Percentiles rank a stretch among this genome's conserved stretches.
These are phyloP conservation scores for Chlamydomonas sp. DNA, from an alignment of 139 green algal genomes.

Conservation along the genomic window DNA sequence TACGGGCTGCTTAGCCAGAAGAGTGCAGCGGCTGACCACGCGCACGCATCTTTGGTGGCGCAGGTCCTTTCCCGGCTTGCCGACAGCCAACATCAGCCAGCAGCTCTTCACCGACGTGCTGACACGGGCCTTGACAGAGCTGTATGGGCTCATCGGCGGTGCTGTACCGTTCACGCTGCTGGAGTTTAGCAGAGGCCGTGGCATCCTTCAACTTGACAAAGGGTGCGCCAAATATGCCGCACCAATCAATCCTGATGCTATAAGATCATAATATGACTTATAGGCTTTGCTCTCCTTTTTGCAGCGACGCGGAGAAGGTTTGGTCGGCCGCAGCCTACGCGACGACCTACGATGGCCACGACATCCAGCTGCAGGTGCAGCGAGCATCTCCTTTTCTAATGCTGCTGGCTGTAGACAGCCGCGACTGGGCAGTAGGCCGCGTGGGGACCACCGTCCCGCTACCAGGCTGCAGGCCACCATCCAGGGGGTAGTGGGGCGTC, in stretches of 20 bases:
- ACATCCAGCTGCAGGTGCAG: background rate
- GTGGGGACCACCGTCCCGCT: background rate
- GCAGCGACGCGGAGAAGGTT: slow-evolving; percentile 18
- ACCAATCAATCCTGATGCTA: no score
- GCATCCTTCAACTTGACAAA: slow-evolving; percentile 3
- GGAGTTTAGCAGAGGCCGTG: background rate
- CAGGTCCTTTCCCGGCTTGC: slow-evolving; percentile 13
- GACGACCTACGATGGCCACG: background rate
- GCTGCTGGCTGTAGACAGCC: background rate
- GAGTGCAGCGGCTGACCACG: background rate
- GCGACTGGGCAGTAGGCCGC: background rate
- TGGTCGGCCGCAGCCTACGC: slow-evolving; percentile 18
- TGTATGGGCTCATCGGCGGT: slow-evolving; percentile 14
- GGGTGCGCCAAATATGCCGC: background rate
- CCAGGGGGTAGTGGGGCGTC: no score
- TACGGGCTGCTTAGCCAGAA: background rate
- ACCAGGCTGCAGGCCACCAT: no score
- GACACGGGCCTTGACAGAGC: background rate
- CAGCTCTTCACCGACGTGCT: slow-evolving; percentile 19
- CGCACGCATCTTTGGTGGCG: background rate
- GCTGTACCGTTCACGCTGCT: slow-evolving; percentile 7
- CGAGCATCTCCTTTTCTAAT: slow-evolving; percentile 4
- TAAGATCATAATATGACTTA: no score
- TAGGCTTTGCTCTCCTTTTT: no score
- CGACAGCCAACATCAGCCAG: background rate